Evolutionary conservation across 192 early-diverging fungal genomes (phyloP).

Genomic region (Mortierella antarctica): DNA sequence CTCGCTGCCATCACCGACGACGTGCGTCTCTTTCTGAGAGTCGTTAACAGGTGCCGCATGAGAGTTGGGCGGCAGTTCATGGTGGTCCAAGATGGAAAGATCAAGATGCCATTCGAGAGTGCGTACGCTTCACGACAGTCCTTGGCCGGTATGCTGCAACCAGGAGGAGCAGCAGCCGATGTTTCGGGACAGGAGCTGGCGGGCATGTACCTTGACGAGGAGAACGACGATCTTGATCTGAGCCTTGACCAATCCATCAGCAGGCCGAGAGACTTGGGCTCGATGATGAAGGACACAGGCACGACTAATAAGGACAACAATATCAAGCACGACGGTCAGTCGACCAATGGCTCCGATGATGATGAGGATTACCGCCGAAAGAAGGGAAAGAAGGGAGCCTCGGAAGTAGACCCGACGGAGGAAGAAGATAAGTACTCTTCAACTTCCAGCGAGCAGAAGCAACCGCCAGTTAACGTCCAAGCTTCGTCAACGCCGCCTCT

Average conservation of each 20-base stretch:
- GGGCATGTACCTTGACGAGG: slow-evolving; percentile 52
- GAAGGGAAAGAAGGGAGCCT: not conserved
- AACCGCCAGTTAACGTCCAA: not conserved
- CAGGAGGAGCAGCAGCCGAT: slow-evolving; percentile 44
- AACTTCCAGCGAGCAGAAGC: not conserved
- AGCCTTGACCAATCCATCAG: slow-evolving; percentile 46
- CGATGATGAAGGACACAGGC: slow-evolving; percentile 25
- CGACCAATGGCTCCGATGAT: not conserved
- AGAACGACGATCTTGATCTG: slow-evolving; percentile 45
- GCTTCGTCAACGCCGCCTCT: slow-evolving; percentile 43
- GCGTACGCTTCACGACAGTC: slow-evolving; percentile 44
- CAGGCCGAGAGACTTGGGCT: slow-evolving; percentile 38
- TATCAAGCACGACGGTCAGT: not conserved
- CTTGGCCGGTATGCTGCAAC: slow-evolving; percentile 43
- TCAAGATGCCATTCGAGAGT: slow-evolving; percentile 48
- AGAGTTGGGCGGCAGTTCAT: slow-evolving; percentile 70
- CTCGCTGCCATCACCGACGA: slow-evolving; percentile 68
- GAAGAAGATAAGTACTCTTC: slow-evolving; percentile 10
- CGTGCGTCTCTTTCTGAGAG: slow-evolving; percentile 62
- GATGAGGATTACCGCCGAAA: slow-evolving; percentile 9
- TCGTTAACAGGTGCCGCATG: slow-evolving; percentile 69
- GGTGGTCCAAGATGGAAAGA: slow-evolving; percentile 47
- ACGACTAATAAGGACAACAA: slow-evolving; percentile 16
- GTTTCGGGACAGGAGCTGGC: slow-evolving; percentile 49
- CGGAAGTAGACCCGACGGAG: slow-evolving; percentile 1